A percentile compares a stretch with the other conserved stretches of the same genome.
These are phyloP conservation scores for Aspergillus biplanus DNA, from an alignment of 495 filamentous ascomycete species.

Conservation along the genomic window DNA sequence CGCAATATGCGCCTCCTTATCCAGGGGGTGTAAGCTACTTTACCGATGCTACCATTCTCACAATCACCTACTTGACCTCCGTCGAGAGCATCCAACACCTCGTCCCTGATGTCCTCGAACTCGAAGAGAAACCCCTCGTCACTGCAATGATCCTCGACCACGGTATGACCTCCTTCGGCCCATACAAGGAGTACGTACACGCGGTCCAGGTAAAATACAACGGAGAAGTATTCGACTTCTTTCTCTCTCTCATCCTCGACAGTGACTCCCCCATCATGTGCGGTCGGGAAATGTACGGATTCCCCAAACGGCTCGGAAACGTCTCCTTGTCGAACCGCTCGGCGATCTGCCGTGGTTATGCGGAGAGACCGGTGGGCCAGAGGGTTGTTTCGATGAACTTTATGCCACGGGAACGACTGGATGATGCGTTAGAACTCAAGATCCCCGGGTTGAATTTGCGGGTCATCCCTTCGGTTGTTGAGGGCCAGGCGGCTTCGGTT, in stretches of 20 bases:
- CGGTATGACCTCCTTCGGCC: neutral
- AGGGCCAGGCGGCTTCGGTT: neutral
- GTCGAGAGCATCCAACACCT: neutral
- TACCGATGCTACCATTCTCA: neutral
- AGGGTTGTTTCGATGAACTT: neutral
- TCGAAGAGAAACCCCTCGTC: neutral
- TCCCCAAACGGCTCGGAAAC: neutral
- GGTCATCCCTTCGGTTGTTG: neutral
- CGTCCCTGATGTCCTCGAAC: neutral
- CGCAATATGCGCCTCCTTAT: neutral
- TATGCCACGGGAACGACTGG: neutral
- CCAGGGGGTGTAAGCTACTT: neutral
- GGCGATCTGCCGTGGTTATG: neutral
- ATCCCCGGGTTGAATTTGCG: neutral
- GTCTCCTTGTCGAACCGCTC: neutral
- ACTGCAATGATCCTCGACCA: neutral
- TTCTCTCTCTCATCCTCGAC: neutral
- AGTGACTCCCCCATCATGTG: neutral
- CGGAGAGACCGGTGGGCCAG: neutral
- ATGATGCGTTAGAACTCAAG: neutral
- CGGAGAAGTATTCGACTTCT: neutral
- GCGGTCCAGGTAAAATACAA: neutral
- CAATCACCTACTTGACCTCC: neutral
- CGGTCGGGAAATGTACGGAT: neutral
- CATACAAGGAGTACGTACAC: conserved; percentile 3